Percentiles rank a stretch among this genome's conserved stretches.
Evolutionary conservation across 495 filamentous ascomycete genomes (phyloP).

Genomic region (Penicillium canescens): DNA sequence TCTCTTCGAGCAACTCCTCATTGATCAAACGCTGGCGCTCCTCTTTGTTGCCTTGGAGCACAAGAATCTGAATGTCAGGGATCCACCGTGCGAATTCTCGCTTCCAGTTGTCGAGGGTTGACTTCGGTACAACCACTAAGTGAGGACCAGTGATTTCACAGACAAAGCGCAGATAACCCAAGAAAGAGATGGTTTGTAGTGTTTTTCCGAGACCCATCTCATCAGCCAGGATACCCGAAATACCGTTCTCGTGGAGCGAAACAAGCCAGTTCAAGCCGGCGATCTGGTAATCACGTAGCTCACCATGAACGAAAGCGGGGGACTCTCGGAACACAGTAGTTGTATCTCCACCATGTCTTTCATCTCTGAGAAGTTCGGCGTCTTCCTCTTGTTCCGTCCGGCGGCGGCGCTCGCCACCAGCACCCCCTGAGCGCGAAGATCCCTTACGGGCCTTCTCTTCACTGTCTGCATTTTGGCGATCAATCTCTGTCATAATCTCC

Average conservation of each 20-base stretch:
- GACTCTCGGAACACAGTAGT: slow-evolving; percentile 92
- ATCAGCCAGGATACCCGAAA: slow-evolving; percentile 95
- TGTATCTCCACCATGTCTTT: slow-evolving; percentile 79
- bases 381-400: slow-evolving; percentile 98
- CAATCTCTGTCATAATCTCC: slow-evolving; percentile 89
- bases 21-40: slow-evolving; percentile 86
- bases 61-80: slow-evolving; percentile 90
- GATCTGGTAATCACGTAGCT: slow-evolving; percentile 95
- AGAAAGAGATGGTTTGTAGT: slow-evolving; percentile 84
- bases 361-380: slow-evolving; percentile 89
- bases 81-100: slow-evolving; percentile 93
- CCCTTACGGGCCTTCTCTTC: slow-evolving; percentile 69
- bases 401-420: slow-evolving; percentile 75
- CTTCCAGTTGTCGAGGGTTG: slow-evolving; percentile 98
- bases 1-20: slow-evolving; percentile 85
- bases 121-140: slow-evolving; percentile 91
- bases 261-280: slow-evolving; percentile 98
- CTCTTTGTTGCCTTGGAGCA: slow-evolving; percentile 94
- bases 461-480: slow-evolving; percentile 81
- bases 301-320: slow-evolving; percentile 78
- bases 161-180: slow-evolving; percentile 91
- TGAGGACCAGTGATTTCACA: slow-evolving; percentile 90
- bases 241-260: slow-evolving; percentile 96
- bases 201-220: slow-evolving; percentile 98
- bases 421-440: slow-evolving; percentile 76